A percentile compares a stretch with the other conserved stretches of the same genome.
Evolutionary conservation across 306 rosid species (phyloP).

Genomic region (Amphicarpaea edgeworthii): DNA sequence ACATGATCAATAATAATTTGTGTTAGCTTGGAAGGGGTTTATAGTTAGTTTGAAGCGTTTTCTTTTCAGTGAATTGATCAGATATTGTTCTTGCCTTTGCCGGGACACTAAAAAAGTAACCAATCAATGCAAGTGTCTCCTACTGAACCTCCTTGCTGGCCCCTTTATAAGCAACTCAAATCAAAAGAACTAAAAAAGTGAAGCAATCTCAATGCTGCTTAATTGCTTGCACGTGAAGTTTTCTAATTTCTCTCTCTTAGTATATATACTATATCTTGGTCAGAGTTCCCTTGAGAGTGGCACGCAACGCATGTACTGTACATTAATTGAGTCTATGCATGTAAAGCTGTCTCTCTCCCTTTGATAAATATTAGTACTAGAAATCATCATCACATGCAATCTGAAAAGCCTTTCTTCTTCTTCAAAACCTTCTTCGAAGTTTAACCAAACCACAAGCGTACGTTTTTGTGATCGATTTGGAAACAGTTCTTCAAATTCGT

Average conservation of each 20-base stretch:
- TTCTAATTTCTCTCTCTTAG: constrained; percentile 5
- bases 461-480: background rate
- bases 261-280: background rate
- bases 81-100: background rate
- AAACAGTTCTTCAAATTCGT: no score
- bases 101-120: constrained; percentile 12
- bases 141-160: constrained; percentile 3
- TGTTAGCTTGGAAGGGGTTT: background rate
- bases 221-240: constrained; percentile 41
- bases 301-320: no score
- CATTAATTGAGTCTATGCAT: background rate
- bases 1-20: no score
- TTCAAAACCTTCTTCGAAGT: constrained; percentile 14
- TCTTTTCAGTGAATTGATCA: background rate
- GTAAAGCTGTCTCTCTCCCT: constrained; percentile 37
- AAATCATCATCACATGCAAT: constrained; percentile 37
- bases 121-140: constrained; percentile 28
- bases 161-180: constrained; percentile 35
- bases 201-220: constrained; percentile 45
- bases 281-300: constrained; percentile 8
- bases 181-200: constrained; percentile 37
- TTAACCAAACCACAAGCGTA: background rate
- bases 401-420: constrained; percentile 24
- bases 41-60: background rate
- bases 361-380: background rate